Base-by-base conservation (phyloP, 1,284 basidiomycete species). In the Prillingera fragicola region DNA sequence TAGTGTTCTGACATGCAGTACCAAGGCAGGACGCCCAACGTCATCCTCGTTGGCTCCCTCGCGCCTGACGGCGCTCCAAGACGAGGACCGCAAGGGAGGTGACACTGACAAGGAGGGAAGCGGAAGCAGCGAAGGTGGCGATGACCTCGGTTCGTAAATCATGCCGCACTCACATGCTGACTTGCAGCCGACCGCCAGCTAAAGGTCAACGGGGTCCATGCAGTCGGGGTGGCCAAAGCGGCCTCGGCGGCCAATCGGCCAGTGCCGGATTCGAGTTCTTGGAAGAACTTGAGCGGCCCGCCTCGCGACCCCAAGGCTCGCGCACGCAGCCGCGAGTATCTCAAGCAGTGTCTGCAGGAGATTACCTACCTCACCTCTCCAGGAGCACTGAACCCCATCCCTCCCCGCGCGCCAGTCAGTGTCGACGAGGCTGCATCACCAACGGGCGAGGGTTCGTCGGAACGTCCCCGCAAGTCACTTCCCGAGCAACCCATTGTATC, bases 281-380 rank as follows among this genome's bases (percentile, higher is more conserved):
- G 82, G 83, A 50, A 90, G 83, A 71, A 81, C 79, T 39, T 64
- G 22, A 58, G 63, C 80, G 38, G 80, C 78, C 24, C 85, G 80
- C 43, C 83, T 85, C 53, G 91, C 23, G 67, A 98, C 71, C 88
- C 90, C 17, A 94, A 95, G 71, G 87, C 87, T 57, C 81, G 94
- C 56, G 90, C 91, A 32, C 80, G 89, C 53, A 94, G 89, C 74
- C 78, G 92, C 46, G 95, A 98, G 53, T 99, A 97, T 70, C 79
- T 99, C 57, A 97, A 98, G 72, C 94, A 98, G 81, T 90, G 95
- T 72, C 75, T 98, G 27, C 94, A 97, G 74, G 94, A 98, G 76
- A 89, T 98, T 57, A 87, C 89, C 8, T 98, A 99, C 69, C 76
- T 99, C 41, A 99, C 94, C 1, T 96, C 91, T 2, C 83, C 90